These are phyloP conservation scores for Epichloe sp. DNA, from an alignment of 2,329 filamentous ascomycete species.

Conservation along the genomic window DNA sequence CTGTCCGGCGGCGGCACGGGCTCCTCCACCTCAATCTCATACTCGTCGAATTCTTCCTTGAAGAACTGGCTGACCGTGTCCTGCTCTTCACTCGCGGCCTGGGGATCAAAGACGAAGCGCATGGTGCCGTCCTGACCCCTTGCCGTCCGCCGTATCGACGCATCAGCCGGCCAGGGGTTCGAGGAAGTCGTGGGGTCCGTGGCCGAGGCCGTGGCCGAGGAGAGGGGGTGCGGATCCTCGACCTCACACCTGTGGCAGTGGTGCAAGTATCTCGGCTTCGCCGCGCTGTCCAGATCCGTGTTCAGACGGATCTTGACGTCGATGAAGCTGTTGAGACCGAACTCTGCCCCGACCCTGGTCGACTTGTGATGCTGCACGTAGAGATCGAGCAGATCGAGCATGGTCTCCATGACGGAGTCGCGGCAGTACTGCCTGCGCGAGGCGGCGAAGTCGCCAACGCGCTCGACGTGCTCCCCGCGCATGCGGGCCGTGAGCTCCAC, in stretches of 20 bases:
- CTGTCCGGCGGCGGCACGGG: slow-evolving; percentile 23
- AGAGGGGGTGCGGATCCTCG: slow-evolving; percentile 20
- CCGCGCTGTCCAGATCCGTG: slow-evolving; percentile 55
- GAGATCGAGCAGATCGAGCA: slow-evolving; percentile 81
- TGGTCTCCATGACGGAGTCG: slow-evolving; percentile 53
- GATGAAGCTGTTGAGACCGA: slow-evolving; percentile 68
- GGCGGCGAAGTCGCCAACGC: slow-evolving; percentile 35
- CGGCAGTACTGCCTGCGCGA: slow-evolving; percentile 33
- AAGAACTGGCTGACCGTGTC: slow-evolving; percentile 55
- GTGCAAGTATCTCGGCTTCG: slow-evolving; percentile 50
- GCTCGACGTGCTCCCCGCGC: slow-evolving; percentile 39
- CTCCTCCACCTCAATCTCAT: slow-evolving; percentile 66
- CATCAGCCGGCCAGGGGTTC: slow-evolving; percentile 23
- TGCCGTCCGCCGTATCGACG: slow-evolving; percentile 19
- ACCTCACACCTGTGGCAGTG: slow-evolving; percentile 41
- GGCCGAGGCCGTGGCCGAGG: slow-evolving; percentile 13
- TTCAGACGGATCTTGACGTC: slow-evolving; percentile 79
- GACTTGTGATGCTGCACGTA: slow-evolving; percentile 72
- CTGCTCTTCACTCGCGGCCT: slow-evolving; percentile 60
- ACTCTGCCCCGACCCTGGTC: slow-evolving; percentile 60
- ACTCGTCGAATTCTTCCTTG: slow-evolving; percentile 62
- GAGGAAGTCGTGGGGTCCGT: slow-evolving; percentile 18
- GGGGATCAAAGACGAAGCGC: slow-evolving; percentile 77
- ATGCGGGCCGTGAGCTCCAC: slow-evolving; percentile 69
- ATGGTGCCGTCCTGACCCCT: slow-evolving; percentile 58